Percentiles rank a stretch among this genome's conserved stretches.
Evolutionary conservation across 768 basidiomycete genomes (phyloP).

Genomic region (Leccinum imitatum): DNA sequence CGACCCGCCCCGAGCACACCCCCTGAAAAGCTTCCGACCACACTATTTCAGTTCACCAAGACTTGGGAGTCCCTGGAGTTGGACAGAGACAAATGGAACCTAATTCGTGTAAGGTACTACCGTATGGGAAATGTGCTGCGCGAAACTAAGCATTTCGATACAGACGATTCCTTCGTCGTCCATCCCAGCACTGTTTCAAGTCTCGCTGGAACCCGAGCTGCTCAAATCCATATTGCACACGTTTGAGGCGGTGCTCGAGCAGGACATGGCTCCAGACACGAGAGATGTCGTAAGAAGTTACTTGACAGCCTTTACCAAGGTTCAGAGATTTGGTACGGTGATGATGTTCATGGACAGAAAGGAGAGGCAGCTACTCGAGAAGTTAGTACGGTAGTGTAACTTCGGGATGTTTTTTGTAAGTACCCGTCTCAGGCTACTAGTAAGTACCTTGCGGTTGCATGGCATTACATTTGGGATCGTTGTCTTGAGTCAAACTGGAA

Average conservation of each 20-base stretch:
- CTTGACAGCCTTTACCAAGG: constrained; percentile 49
- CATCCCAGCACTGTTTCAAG: constrained; percentile 64
- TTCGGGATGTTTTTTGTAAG: not conserved
- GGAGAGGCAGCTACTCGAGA: constrained; percentile 50
- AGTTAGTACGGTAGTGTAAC: not conserved
- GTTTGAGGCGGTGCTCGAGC: constrained; percentile 39
- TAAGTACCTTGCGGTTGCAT: too few species aligned
- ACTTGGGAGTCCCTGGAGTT: constrained; percentile 50
- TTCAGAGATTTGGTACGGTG: constrained; percentile 64
- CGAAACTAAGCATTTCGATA: not conserved
- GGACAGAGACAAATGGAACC: constrained; percentile 50
- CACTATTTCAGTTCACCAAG: constrained; percentile 63
- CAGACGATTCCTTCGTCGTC: constrained; percentile 56
- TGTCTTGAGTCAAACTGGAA: too few species aligned
- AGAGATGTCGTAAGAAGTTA: constrained; percentile 42
- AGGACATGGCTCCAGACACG: constrained; percentile 10
- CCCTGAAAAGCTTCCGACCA: constrained; percentile 34
- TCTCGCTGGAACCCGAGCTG: constrained; percentile 64
- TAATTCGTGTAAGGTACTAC: constrained; percentile 54
- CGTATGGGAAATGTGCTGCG: not conserved
- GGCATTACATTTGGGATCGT: too few species aligned
- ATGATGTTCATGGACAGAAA: constrained; percentile 56
- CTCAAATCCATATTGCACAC: constrained; percentile 57
- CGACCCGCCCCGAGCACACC: constrained; percentile 1
- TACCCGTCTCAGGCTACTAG: too few species aligned